Conservation (phyloP, 257 asterid species). For the Salvia rosmarinus region DNA sequence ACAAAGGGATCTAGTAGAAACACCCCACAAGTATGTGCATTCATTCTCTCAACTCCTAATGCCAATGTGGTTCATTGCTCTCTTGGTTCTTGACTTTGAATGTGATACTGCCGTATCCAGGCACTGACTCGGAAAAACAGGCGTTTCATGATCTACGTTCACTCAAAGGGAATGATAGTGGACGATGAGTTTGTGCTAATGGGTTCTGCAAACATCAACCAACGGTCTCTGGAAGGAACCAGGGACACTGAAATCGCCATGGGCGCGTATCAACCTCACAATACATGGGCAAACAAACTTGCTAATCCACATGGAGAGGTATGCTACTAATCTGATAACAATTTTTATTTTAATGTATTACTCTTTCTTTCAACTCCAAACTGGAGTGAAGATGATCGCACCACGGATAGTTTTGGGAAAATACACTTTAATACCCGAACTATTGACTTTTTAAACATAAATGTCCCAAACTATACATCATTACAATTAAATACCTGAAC, state of each 20-base stretch:
- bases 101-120: slow-evolving; percentile 36
- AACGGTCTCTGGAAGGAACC: slow-evolving; percentile 91
- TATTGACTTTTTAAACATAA: too few species aligned
- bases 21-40: slow-evolving; percentile 62
- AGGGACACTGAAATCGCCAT: slow-evolving; percentile 96
- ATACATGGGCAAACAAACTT: slow-evolving; percentile 66
- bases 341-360: neutral
- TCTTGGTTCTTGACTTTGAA: slow-evolving; percentile 6
- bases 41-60: slow-evolving; percentile 25
- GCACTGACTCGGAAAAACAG: slow-evolving; percentile 59
- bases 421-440: too few species aligned
- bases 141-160: slow-evolving; percentile 91
- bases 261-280: slow-evolving; percentile 95
- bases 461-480: too few species aligned
- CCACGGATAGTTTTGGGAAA: too few species aligned
- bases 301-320: slow-evolving; percentile 85
- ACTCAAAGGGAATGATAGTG: slow-evolving; percentile 96
- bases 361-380: neutral
- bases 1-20: slow-evolving; percentile 45
- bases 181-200: slow-evolving; percentile 82
- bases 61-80: neutral
- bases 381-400: neutral
- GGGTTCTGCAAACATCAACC: slow-evolving; percentile 96
- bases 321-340: neutral
- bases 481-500: too few species aligned